These are phyloP conservation scores for Teunomyces tritomae DNA, from an alignment of 805 yeast species.

Conservation along the genomic window DNA sequence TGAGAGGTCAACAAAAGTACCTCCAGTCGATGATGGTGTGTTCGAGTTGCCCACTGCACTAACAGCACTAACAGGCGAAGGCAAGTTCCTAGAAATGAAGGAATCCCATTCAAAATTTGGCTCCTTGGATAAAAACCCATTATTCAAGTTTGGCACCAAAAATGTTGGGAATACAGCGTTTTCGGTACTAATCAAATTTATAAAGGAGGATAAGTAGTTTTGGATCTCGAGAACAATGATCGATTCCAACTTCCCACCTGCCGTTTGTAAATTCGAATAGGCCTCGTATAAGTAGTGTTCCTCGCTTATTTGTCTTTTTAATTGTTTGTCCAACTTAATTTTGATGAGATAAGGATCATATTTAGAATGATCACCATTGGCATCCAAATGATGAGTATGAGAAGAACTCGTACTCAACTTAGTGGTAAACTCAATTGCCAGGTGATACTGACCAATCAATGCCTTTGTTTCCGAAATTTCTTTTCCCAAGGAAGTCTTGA, in stretches of 20 bases:
- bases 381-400: conserved; percentile 7
- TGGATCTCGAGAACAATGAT: conserved; percentile 87
- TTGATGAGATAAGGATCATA: conserved; percentile 84
- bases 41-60: conserved; percentile 25
- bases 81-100: conserved; percentile 66
- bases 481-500: conserved; percentile 68
- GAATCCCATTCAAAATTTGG: conserved; percentile 87
- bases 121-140: conserved; percentile 72
- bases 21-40: conserved; percentile 26
- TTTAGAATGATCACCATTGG: conserved; percentile 43
- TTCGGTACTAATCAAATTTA: conserved; percentile 68
- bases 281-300: conserved; percentile 90
- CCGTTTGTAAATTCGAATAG: conserved; percentile 76
- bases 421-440: conserved; percentile 64
- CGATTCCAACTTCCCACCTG: conserved; percentile 83
- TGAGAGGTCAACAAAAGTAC: conserved; percentile 40
- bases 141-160: conserved; percentile 56
- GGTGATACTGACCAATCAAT: conserved; percentile 48
- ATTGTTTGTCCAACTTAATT: conserved; percentile 67
- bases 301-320: conserved; percentile 73
- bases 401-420: conserved; percentile 24
- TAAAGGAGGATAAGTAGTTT: conserved; percentile 70
- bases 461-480: conserved; percentile 46
- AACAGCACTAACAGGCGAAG: conserved; percentile 26
- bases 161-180: conserved; percentile 68